Evolutionary conservation across 192 early-diverging fungal genomes (phyloP).

Genomic region (Coemansia sp.): DNA sequence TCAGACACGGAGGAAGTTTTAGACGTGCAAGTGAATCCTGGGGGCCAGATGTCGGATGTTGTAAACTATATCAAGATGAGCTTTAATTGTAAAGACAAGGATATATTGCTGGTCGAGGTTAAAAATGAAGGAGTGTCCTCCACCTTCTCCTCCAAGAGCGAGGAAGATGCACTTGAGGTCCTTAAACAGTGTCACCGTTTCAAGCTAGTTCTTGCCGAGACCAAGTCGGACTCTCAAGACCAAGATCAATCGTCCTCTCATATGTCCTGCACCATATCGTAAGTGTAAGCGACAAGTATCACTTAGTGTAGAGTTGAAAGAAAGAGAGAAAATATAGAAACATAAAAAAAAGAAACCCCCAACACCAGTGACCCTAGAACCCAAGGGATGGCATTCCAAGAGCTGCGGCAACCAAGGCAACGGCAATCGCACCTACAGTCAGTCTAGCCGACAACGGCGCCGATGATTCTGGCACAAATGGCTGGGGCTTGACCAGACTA

Average conservation of each 20-base stretch:
- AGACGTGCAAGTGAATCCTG: neutral
- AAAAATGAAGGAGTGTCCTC: neutral
- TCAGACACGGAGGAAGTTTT: neutral
- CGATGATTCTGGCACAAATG: slow-evolving; percentile 38
- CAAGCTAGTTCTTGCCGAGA: neutral
- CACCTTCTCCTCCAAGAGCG: neutral
- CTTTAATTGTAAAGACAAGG: neutral
- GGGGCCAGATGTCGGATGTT: neutral
- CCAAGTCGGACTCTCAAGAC: neutral
- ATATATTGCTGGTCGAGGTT: neutral
- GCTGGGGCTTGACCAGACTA: slow-evolving; percentile 25
- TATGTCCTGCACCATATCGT: neutral
- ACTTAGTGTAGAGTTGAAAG: neutral
- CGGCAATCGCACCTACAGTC: slow-evolving; percentile 16
- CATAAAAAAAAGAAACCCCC: neutral
- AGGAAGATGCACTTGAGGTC: neutral
- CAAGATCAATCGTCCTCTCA: neutral
- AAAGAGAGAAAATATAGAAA: neutral
- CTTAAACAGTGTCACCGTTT: neutral
- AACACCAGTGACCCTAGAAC: slow-evolving; percentile 2
- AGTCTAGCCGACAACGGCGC: slow-evolving; percentile 9
- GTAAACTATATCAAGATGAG: neutral
- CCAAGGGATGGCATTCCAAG: slow-evolving; percentile 19
- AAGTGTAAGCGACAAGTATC: neutral
- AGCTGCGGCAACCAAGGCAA: slow-evolving; percentile 23